phyloP scores from a whole-genome alignment of 192 early-diverging fungal genomes.

The Entomortierella chlamydospora region DNA sequence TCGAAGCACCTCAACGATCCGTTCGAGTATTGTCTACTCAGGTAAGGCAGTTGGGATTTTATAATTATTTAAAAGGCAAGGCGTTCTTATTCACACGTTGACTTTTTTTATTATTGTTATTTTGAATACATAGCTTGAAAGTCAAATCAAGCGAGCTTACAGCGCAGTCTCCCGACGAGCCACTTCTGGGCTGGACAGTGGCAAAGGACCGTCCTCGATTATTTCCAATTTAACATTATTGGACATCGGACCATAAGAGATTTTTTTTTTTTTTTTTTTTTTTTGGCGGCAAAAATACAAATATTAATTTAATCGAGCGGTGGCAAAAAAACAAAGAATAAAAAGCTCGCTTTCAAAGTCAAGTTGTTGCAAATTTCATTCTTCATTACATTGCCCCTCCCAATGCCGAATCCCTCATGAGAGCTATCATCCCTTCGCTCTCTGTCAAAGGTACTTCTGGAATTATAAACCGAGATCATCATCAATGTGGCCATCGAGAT shows the following conservation, averaged over 20 bases:
- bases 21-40: conserved; percentile 12
- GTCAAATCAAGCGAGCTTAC: conserved; percentile 4
- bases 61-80: no score
- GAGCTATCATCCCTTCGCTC: conserved; percentile 43
- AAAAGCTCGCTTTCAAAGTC: not conserved
- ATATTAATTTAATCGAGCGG: not conserved
- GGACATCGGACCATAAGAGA: conserved; percentile 23
- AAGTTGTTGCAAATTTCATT: not conserved
- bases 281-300: conserved; percentile 23
- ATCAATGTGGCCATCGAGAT: not conserved
- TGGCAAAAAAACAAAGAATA: not conserved
- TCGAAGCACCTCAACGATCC: conserved; percentile 19
- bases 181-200: not conserved
- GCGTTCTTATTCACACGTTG: no score
- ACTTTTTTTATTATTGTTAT: not conserved
- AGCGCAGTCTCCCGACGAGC: not conserved
- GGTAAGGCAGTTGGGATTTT: conserved; percentile 14
- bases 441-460: conserved; percentile 35
- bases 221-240: conserved; percentile 19
- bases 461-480: not conserved
- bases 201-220: not conserved
- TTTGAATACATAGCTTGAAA: conserved; percentile 11
- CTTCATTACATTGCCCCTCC: conserved; percentile 2
- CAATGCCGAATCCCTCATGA: conserved; percentile 21
- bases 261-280: no score